A percentile compares a stretch with the other conserved stretches of the same genome.
Evolutionary conservation across 148 eudicot species (phyloP).

Genomic region (Vaccinium darrowii): DNA sequence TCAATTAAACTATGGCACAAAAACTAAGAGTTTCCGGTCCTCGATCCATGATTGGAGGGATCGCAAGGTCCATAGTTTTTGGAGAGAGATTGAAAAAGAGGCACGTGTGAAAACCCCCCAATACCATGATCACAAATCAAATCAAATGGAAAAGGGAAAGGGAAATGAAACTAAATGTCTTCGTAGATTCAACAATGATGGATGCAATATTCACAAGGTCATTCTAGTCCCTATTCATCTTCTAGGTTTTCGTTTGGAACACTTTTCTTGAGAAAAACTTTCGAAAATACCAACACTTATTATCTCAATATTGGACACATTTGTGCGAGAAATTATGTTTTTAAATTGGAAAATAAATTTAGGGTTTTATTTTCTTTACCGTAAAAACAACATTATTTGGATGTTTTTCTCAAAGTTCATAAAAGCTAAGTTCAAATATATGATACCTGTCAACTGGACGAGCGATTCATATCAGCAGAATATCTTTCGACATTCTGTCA

Average conservation of each 20-base stretch:
- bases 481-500: no score
- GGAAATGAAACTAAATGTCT: background rate
- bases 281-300: background rate
- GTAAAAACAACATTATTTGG: no score
- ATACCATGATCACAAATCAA: no score
- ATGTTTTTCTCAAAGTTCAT: no score
- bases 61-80: background rate
- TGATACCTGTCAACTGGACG: no score
- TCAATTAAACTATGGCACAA: background rate
- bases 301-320: background rate
- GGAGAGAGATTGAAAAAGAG: background rate
- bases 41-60: background rate
- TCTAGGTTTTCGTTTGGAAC: background rate
- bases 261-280: no score
- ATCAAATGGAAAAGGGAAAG: no score
- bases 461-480: no score
- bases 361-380: no score
- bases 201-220: background rate
- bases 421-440: no score
- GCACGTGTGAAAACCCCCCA: background rate
- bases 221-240: background rate
- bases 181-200: background rate
- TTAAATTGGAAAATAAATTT: no score
- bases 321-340: no score
- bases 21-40: background rate